Conservation (phyloP, 345 rosid species). For the Gossypium longicalyx region DNA sequence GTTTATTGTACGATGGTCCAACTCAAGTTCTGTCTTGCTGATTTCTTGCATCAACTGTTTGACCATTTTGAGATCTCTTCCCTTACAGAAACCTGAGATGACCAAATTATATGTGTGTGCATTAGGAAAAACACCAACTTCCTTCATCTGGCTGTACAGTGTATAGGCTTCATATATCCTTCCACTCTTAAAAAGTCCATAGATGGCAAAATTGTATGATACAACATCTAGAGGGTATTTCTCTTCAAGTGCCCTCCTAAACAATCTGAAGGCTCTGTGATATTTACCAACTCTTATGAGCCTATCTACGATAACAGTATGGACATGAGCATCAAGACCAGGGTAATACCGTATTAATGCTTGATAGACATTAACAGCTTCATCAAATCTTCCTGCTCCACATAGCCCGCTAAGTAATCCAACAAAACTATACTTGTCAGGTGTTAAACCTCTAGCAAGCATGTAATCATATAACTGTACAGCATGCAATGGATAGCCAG, state of each 20-base stretch:
- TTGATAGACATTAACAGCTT: slow-evolving; percentile 50
- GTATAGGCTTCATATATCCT: slow-evolving; percentile 49
- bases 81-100: slow-evolving; percentile 43
- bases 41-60: slow-evolving; percentile 42
- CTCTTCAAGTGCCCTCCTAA: slow-evolving; percentile 39
- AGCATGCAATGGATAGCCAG: slow-evolving; percentile 40
- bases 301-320: slow-evolving; percentile 47
- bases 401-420: slow-evolving; percentile 53
- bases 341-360: slow-evolving; percentile 27
- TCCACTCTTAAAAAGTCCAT: slow-evolving; percentile 51
- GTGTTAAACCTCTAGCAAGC: slow-evolving; percentile 40
- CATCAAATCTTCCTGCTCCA: slow-evolving; percentile 27
- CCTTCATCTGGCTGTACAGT: slow-evolving; percentile 48
- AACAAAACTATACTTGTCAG: slow-evolving; percentile 56
- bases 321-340: slow-evolving; percentile 57
- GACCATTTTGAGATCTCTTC: slow-evolving; percentile 44
- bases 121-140: slow-evolving; percentile 44
- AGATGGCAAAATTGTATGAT: slow-evolving; percentile 55
- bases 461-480: slow-evolving; percentile 39
- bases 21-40: slow-evolving; percentile 37
- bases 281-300: slow-evolving; percentile 44
- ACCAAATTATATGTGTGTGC: slow-evolving; percentile 33
- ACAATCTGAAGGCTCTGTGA: slow-evolving; percentile 41
- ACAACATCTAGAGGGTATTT: slow-evolving; percentile 52
- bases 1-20: slow-evolving; percentile 30